A percentile compares a stretch with the other conserved stretches of the same genome.
Conservation (phyloP, 2,329 filamentous ascomycete species). For the Tolypocladium guangdongense region DNA sequence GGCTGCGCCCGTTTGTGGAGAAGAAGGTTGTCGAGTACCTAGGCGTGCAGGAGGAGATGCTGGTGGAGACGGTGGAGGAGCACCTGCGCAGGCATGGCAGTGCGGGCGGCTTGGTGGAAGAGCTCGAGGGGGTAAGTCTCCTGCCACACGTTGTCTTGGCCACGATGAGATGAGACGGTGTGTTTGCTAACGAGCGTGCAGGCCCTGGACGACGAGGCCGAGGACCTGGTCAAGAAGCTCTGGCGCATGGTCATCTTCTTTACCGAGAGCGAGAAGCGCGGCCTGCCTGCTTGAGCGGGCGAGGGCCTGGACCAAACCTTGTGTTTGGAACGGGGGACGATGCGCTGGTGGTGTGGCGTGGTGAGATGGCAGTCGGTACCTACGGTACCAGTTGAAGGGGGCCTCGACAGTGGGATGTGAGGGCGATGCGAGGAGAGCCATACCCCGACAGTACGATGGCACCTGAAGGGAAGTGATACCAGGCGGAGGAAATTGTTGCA, state of each 20-base stretch:
- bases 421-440: too few relatives aligned
- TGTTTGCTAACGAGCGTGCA: slow-evolving; percentile 26
- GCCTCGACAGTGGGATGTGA: too few relatives aligned
- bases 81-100: slow-evolving; percentile 66
- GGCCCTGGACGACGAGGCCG: slow-evolving; percentile 89
- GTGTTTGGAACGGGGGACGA: not conserved
- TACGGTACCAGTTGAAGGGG: too few relatives aligned
- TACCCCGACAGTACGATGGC: not conserved
- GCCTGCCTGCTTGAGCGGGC: slow-evolving; percentile 43
- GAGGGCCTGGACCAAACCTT: not conserved
- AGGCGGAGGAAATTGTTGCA: not conserved
- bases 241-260: slow-evolving; percentile 99
- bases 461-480: not conserved
- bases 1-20: slow-evolving; percentile 88
- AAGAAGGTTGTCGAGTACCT: slow-evolving; percentile 97
- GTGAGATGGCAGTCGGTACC: not conserved
- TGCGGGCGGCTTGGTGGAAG: slow-evolving; percentile 72
- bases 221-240: slow-evolving; percentile 87
- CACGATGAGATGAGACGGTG: not conserved
- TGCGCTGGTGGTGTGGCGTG: not conserved
- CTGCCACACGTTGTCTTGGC: too few relatives aligned
- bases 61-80: slow-evolving; percentile 86
- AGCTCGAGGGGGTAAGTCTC: slow-evolving; percentile 65
- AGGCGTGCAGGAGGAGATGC: slow-evolving; percentile 89
- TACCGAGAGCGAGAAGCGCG: slow-evolving; percentile 85